Conservation (phyloP, 2,329 filamentous ascomycete genomes). For the Beauveria sp. region DNA sequence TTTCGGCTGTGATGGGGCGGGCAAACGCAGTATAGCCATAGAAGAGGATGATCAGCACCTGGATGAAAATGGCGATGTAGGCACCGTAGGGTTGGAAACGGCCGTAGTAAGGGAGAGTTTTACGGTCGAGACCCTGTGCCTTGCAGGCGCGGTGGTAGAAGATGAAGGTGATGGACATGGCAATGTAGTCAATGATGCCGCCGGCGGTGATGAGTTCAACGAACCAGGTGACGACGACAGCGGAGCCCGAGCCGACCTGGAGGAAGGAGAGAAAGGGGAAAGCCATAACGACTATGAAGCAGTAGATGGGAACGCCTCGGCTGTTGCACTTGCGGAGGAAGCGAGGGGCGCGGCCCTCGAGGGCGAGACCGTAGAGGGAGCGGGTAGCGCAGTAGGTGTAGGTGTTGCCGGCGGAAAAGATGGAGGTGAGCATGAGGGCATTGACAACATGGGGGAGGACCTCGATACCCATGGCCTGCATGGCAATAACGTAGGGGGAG, state of each 20-base stretch:
- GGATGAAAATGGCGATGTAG: slow-evolving; percentile 36
- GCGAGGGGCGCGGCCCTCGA: slow-evolving; percentile 40
- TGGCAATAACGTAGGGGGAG: slow-evolving; percentile 57
- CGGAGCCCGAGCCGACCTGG: slow-evolving; percentile 39
- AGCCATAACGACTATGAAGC: slow-evolving; percentile 44
- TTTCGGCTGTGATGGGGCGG: slow-evolving; percentile 37
- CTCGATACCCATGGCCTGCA: slow-evolving; percentile 44
- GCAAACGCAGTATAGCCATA: slow-evolving; percentile 50
- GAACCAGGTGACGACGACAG: slow-evolving; percentile 45
- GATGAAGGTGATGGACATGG: slow-evolving; percentile 40
- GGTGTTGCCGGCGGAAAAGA: slow-evolving; percentile 41
- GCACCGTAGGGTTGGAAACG: slow-evolving; percentile 53
- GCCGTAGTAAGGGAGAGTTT: slow-evolving; percentile 48
- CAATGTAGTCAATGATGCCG: slow-evolving; percentile 55
- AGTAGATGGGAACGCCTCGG: slow-evolving; percentile 54
- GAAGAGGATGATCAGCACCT: slow-evolving; percentile 36
- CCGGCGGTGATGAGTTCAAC: slow-evolving; percentile 49
- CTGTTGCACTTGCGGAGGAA: slow-evolving; percentile 52
- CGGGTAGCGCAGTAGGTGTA: slow-evolving; percentile 45
- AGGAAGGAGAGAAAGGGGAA: slow-evolving; percentile 48
- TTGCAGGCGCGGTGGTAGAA: slow-evolving; percentile 44
- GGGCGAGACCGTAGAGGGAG: slow-evolving; percentile 43
- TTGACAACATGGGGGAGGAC: slow-evolving; percentile 53
- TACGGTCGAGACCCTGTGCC: slow-evolving; percentile 45
- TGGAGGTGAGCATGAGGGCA: slow-evolving; percentile 38